These are phyloP conservation scores for Tricholoma hemisulphureum DNA, from an alignment of 768 basidiomycete species.

Conservation along the genomic window DNA sequence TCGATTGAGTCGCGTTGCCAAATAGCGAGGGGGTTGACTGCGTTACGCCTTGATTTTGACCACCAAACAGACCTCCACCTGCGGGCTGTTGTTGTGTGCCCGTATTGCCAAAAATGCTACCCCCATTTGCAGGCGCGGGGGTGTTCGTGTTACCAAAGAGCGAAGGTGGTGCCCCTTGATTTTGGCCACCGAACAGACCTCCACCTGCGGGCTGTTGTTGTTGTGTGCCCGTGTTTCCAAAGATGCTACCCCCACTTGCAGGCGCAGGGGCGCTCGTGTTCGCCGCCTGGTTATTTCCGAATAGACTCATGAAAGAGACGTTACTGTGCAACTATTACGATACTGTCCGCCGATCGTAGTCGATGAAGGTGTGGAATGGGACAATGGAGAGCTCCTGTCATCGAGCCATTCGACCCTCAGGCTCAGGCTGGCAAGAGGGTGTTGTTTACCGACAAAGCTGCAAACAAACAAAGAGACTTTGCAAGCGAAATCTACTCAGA, in stretches of 20 bases:
- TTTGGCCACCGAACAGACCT: conserved; percentile 27
- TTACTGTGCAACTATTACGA: background rate
- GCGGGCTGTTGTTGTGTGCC: conserved; percentile 10
- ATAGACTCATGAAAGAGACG: conserved; percentile 14
- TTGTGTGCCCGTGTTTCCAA: conserved; percentile 25
- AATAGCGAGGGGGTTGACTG: too few relatives aligned
- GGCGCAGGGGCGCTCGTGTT: conserved; percentile 1
- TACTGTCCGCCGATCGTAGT: background rate
- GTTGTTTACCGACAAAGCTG: background rate
- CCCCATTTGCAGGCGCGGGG: too few relatives aligned
- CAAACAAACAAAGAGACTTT: background rate
- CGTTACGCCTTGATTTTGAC: conserved; percentile 20
- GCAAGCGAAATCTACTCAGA: too few relatives aligned
- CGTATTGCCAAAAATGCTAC: conserved; percentile 15
- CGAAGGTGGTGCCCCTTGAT: conserved; percentile 11
- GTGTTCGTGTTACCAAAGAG: conserved; percentile 14
- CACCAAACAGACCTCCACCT: conserved; percentile 18
- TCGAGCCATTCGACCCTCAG: too few relatives aligned
- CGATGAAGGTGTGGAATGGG: background rate
- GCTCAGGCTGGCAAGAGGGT: background rate
- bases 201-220: conserved; percentile 26
- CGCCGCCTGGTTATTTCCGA: conserved; percentile 16
- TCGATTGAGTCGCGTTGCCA: too few relatives aligned
- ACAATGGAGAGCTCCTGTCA: too few relatives aligned
- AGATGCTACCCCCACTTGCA: conserved; percentile 21